A percentile compares a stretch with the other conserved stretches of the same genome.
Evolutionary conservation across 1,139 yeast species (phyloP).

Genomic region (Yamadazyma dendronema): DNA sequence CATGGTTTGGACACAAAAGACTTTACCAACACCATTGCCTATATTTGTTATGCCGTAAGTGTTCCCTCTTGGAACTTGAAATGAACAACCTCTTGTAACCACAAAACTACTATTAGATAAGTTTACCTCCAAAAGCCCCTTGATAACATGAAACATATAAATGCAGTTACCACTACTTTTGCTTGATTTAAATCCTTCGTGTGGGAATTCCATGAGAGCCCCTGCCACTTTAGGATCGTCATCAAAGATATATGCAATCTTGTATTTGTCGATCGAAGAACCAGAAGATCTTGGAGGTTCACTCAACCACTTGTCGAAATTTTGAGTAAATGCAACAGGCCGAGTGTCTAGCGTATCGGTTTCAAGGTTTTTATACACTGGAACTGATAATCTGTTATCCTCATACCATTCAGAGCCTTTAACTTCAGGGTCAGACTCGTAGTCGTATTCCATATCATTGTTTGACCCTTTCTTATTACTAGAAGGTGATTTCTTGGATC

Average conservation of each 20-base stretch:
- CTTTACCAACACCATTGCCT: constrained; percentile 54
- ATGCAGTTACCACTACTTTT: constrained; percentile 66
- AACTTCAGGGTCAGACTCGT: constrained; percentile 42
- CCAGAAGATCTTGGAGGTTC: constrained; percentile 31
- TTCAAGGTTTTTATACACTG: constrained; percentile 54
- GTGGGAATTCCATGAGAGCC: constrained; percentile 70
- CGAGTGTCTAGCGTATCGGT: constrained; percentile 43
- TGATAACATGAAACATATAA: constrained; percentile 71
- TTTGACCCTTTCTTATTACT: constrained; percentile 4
- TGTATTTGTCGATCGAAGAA: constrained; percentile 49
- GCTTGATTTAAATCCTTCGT: constrained; percentile 60
- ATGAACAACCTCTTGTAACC: constrained; percentile 72
- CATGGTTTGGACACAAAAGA: constrained; percentile 76
- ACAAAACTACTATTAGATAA: constrained; percentile 59
- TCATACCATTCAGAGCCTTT: constrained; percentile 59
- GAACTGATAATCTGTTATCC: constrained; percentile 44
- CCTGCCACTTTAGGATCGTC: constrained; percentile 70
- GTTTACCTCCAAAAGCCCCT: constrained; percentile 69
- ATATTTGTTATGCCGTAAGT: constrained; percentile 62
- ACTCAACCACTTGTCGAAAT: constrained; percentile 46
- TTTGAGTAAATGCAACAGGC: constrained; percentile 68
- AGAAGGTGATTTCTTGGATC: constrained; percentile 1
- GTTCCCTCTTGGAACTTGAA: constrained; percentile 79
- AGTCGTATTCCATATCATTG: constrained; percentile 22
- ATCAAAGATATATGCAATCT: constrained; percentile 66